Evolutionary conservation across 768 basidiomycete genomes (phyloP), one percentile per base, ranked within the genome.

Genomic region (Naganishia kalamii): DNA sequence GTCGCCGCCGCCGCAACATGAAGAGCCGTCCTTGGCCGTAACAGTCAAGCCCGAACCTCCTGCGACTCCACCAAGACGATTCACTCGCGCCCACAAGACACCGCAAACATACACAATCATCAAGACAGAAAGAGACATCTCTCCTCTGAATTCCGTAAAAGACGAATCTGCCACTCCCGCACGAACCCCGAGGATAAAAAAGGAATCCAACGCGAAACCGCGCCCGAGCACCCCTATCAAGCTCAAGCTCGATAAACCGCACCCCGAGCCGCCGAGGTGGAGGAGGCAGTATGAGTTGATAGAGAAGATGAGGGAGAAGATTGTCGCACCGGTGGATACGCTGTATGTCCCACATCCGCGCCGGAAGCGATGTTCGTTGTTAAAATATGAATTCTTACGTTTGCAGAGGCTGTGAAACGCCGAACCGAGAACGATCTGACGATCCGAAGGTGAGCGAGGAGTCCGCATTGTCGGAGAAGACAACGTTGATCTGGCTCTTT

Each of bases 311-410:
- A 83, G 90, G 21, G 79, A 85, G 21, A 80, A 80, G 12, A 83
- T 87, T 25, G 79, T 84, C 0, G 92, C 93, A 0, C 92, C 94
- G 0, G 94, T 96, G 0, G 94, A 98, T 72, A 89, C 87, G 0
- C 90, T 92, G 63, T 64, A 30, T 44, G 63, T 61, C 4, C n/a
- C n/a, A n/a, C n/a, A 8, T 25, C 6, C 52, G 2, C 25, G 23
- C 32, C 25, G 1, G 6, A 2, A 8, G 1, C 12, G 10, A 10
- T 25, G 4, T 19, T 10, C 1, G 60, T 46, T 32, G 19, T 19
- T 13, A 19, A 1, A 41, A n/a, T 30, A 47, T 25, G 6, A 6
- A 4, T 17, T 19, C 27, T 1, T 27, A 10, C 27, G 15, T 13
- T 32, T 32, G 15, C 62, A 77, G 75, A 71, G 75, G 77, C 0